Percentiles rank a stretch among this genome's conserved stretches.
Evolutionary conservation across 176 grass and related monocot species (phyloP).

Genomic region (Aegilops speltoides): DNA sequence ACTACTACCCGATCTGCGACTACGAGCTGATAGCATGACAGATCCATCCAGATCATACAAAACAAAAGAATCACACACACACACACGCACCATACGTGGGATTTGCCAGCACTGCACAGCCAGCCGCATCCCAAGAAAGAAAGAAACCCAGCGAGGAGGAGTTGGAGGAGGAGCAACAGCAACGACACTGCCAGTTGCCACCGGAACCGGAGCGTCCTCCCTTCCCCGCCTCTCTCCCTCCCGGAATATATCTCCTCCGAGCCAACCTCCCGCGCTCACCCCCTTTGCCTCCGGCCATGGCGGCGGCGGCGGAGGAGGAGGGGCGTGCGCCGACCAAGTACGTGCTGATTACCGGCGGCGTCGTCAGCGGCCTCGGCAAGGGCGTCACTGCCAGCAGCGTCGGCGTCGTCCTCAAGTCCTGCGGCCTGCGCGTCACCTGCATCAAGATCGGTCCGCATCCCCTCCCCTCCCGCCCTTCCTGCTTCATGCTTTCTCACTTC

Average conservation of each 20-base stretch:
- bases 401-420: conserved; percentile 92
- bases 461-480: not conserved
- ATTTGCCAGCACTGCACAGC: conserved; percentile 4
- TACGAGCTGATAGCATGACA: not conserved
- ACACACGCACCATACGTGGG: not conserved
- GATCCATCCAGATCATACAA: conserved; percentile 8
- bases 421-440: conserved; percentile 88
- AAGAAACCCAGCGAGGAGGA: not conserved
- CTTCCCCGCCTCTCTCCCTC: not conserved
- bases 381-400: conserved; percentile 92
- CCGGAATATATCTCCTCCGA: not conserved
- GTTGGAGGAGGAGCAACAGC: not conserved
- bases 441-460: conserved; percentile 78
- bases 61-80: not conserved
- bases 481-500: not conserved
- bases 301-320: not conserved
- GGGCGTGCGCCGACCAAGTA: conserved; percentile 65
- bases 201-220: not conserved
- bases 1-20: too few species aligned
- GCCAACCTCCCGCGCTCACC: conserved; percentile 16
- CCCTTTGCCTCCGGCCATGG: not conserved
- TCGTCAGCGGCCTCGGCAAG: conserved; percentile 95
- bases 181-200: not conserved
- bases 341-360: conserved; percentile 88
- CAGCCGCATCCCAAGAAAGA: not conserved